Evolutionary conservation across 2,329 filamentous ascomycete genomes (phyloP), one percentile per base, ranked within the genome.

Genomic region (Gaeumannomyces tritici): DNA sequence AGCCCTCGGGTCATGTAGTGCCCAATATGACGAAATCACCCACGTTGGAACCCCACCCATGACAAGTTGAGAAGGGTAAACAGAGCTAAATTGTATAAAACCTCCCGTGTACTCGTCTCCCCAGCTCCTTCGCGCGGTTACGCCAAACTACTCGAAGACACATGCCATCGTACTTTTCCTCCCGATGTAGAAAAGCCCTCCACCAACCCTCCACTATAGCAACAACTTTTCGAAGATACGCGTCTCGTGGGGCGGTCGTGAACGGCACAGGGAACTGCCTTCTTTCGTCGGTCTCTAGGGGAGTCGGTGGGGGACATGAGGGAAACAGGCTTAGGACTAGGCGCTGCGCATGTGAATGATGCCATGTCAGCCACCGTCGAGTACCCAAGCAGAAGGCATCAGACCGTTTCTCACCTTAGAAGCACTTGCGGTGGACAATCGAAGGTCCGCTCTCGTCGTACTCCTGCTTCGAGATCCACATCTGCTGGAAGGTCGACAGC

Each of bases 381-480:
- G 51, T 27, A 26, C 35, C 4, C 11, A 55, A 26, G 55, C 2
- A 62, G 56, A 29, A 56, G 57, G 26, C 27, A 15, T 28, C 29
- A 56, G 35, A 3, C 55, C 26, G 8, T 62, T 57, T 31, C 66
- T 76, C 73, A 75, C 87, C 89, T 96, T 96, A 97, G 90, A 97
- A 97, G 91, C 93, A 97, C 91, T 97, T 98, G 89, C 93, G 91
- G 90, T 98, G 93, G 75, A 98, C 93, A 77, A 98, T 98, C 76
- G 93, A 97, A 74, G 93, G 95, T 83, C 93, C 93, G 80, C 89
- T 95, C 91, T 98, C 95, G 85, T 99, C 95, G 89, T 98, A 98
- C 87, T 98, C 93, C 85, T 99, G 95, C 92, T 99, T 99, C 75
- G 95, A 99, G 89, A 99, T 98, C 95, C 95, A 99, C 95, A 99